phyloP scores from a whole-genome alignment of 805 yeast species.

The Brettanomyces anomalus region DNA sequence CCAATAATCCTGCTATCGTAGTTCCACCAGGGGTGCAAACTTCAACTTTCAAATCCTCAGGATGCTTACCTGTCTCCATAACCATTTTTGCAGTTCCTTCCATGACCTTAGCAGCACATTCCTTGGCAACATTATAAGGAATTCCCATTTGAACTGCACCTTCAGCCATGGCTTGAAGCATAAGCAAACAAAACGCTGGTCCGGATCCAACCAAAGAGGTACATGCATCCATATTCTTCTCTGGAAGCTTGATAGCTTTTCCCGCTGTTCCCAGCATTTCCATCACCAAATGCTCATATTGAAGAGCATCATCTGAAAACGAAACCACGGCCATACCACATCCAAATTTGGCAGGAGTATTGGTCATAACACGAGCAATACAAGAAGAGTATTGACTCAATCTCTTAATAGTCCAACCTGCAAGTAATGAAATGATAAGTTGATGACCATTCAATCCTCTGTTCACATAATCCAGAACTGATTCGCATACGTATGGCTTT shows the following conservation, averaged over 20 bases:
- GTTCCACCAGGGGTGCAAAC: constrained; percentile 98
- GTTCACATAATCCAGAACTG: constrained; percentile 44
- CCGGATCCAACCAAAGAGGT: constrained; percentile 95
- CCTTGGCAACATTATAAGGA: constrained; percentile 72
- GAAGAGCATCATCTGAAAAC: constrained; percentile 44
- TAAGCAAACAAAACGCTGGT: constrained; percentile 84
- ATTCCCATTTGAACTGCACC: constrained; percentile 94
- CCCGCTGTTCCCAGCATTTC: constrained; percentile 58
- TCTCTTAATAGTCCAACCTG: constrained; percentile 84
- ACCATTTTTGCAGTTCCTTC: constrained; percentile 94
- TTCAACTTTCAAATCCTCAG: constrained; percentile 76
- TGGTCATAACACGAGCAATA: constrained; percentile 93
- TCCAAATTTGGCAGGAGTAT: constrained; percentile 91
- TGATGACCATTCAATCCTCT: constrained; percentile 29
- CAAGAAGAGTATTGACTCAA: constrained; percentile 41
- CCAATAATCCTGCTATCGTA: constrained; percentile 89
- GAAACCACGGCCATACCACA: constrained; percentile 93
- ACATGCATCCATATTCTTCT: constrained; percentile 92
- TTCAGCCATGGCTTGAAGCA: constrained; percentile 87
- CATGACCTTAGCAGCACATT: constrained; percentile 87
- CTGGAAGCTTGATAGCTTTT: constrained; percentile 60
- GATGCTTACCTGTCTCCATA: constrained; percentile 71
- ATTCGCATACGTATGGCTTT: constrained; percentile 71
- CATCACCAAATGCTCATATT: constrained; percentile 39
- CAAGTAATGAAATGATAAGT: constrained; percentile 66